Evolutionary conservation across 2,329 filamentous ascomycete species (phyloP), one percentile per base, ranked within the genome.

Genomic region (Xenosphaeropsis pyriputrescens): DNA sequence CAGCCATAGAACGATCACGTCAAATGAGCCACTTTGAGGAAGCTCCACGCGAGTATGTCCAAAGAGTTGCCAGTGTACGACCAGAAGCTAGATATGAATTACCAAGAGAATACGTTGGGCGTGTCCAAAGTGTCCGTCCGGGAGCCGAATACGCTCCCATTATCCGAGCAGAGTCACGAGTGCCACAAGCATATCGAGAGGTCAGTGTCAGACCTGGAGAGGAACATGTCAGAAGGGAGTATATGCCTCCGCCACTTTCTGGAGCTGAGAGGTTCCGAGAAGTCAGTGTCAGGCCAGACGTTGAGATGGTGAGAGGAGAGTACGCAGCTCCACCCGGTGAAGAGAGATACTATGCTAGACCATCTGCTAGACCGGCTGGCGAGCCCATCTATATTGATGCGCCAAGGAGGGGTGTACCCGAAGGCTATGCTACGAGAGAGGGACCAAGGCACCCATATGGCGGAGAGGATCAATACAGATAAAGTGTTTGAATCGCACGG

Each of bases 31-130:
- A 60, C 38, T 50, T 61, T 17, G 65, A 70, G 18, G 68, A 68
- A 14, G 59, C 68, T 3, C 56, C 61, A 16, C 55, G 64, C 35
- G 69, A 73, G 38, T 75, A 74, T 50, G 54, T 60, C 6, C 38
- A 45, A 15, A 45, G 52, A 41, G 35, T 35, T 17, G 53, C 60
- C 3, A 79, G 74, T 51, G 67, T 72, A 18, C 66, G 73, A 34
- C 73, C 76, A 16, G 52, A 57, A 9, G 41, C 50, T 16, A 55
- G 58, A 33, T 64, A 64, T 41, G 57, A 60, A 36, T 43, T 57
- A n/a, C 48, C 53, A 16, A 45, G 46, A 34, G 55, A 57, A 13
- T 66, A 65, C 41, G 55, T 57, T 29, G 15, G 34, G 6, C 56
- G 63, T 39, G 52, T 64, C 37, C 57, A 62, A 29, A 65, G 62